Evolutionary conservation across 139 green algal genomes (phyloP).

Genomic region (Chlorella ohadii): DNA sequence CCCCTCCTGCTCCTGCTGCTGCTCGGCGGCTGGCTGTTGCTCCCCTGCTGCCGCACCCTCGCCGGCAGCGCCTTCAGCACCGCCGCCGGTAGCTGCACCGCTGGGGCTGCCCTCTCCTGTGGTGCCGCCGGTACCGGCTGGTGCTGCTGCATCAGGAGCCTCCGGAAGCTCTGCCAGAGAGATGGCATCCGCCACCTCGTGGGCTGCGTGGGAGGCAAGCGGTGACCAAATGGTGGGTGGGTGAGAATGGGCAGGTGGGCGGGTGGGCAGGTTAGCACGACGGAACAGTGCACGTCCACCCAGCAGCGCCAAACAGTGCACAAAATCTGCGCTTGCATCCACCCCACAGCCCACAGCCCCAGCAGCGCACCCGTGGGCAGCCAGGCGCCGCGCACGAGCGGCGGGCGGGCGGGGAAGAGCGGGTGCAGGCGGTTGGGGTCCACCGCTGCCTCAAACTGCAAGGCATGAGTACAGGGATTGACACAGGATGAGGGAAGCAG

Average conservation of each 20-base stretch:
- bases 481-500: too few species aligned
- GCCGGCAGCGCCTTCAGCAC: too few species aligned
- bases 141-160: neutral
- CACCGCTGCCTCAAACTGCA: constrained; percentile 11
- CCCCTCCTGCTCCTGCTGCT: neutral
- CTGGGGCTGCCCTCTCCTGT: constrained; percentile 1
- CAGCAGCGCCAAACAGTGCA: too few species aligned
- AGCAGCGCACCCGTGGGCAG: constrained; percentile 44
- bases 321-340: too few species aligned
- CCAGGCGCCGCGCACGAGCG: constrained; percentile 70
- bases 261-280: too few species aligned
- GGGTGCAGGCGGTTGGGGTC: neutral
- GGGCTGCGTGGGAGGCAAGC: neutral
- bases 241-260: too few species aligned
- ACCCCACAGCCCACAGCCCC: neutral
- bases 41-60: constrained; percentile 4
- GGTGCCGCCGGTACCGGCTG: neutral
- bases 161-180: constrained; percentile 14
- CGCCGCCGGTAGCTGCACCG: too few species aligned
- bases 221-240: neutral
- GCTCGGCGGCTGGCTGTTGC: neutral
- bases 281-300: too few species aligned
- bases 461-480: too few species aligned
- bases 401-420: constrained; percentile 37
- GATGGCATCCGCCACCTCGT: constrained; percentile 13